Percentiles rank a stretch among this genome's conserved stretches.
phyloP scores from a whole-genome alignment of 2,329 filamentous ascomycete species.

The Stemphylium vesicarium region DNA sequence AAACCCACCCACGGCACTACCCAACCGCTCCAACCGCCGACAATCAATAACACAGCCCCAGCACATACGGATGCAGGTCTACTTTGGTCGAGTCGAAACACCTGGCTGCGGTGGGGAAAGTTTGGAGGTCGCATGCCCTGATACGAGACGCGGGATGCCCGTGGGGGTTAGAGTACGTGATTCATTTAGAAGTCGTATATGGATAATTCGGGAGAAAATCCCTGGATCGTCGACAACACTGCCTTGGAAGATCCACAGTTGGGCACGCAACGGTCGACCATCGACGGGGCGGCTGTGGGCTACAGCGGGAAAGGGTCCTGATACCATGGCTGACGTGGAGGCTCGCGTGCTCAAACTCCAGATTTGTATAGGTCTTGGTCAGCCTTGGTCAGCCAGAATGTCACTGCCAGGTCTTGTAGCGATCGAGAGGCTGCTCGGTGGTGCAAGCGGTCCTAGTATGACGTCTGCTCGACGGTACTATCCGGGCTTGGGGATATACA shows the following conservation, averaged over 20 bases:
- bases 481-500: background rate
- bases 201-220: constrained; percentile 17
- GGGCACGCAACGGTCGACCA: constrained; percentile 15
- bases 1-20: constrained; percentile 15
- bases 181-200: constrained; percentile 35
- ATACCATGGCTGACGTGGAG: constrained; percentile 22
- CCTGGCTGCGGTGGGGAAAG: constrained; percentile 7
- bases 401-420: constrained; percentile 6
- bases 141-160: constrained; percentile 26
- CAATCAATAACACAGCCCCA: constrained; percentile 11
- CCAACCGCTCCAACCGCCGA: constrained; percentile 19
- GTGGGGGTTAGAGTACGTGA: constrained; percentile 39
- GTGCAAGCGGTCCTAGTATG: background rate
- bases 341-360: constrained; percentile 22
- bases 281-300: constrained; percentile 19
- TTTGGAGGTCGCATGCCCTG: constrained; percentile 21
- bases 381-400: constrained; percentile 15
- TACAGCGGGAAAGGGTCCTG: constrained; percentile 22
- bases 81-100: constrained; percentile 14
- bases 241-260: constrained; percentile 22
- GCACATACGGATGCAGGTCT: constrained; percentile 10
- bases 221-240: constrained; percentile 11
- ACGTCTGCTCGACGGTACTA: constrained; percentile 1
- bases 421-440: background rate
- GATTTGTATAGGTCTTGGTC: constrained; percentile 12